Base-by-base conservation (phyloP, 495 filamentous ascomycete species). In the Daldinia decipiens region DNA sequence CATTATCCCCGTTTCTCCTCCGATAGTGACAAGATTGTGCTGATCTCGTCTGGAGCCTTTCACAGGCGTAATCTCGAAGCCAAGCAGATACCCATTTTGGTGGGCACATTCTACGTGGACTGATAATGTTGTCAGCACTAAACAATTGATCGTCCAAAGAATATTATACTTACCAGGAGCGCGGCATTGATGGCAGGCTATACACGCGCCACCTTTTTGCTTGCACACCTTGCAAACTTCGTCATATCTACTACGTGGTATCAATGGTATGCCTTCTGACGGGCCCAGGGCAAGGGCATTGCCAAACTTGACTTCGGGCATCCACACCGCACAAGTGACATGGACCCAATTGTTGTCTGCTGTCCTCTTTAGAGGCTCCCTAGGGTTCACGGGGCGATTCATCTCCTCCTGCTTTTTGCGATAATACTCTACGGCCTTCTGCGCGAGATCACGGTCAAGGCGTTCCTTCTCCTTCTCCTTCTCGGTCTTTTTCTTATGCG, bases 341-440 rank as follows among this genome's bases (percentile, higher is more conserved):
- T 99, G 95, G n/a, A 97, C 92, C 95, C 95, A 99, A 73, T 98
- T 98, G 79, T 98, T 98, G 63, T 93, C 91, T 8, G 90, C 88
- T 0, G 95, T 99, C 31, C 92, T 86, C 82, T 99, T 99, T 59
- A 99, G 80, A 3, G 95, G 90, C 72, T 98, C 95, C 17, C 96
- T 92, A 29, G 95, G 95, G 72, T 91, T 87, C 24, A 90, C 79
- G 4, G 96, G 94, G 38, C 93, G 91, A 64, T 91, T 92, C 74
- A 87, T 83, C 27, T 93, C 90, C 73, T 92, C 88, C 77, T 99
- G 96, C 71, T 87, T 88, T 74, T 91, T 92, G 12, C 88, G 87
- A 75, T 97, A 97, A 53, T 90, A 88, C 19, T 93, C 90, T 57
- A 89, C 90, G 1, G 88, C 90, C 69, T 89, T 89, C 11, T 85